Conservation (phyloP, 1,284 basidiomycete genomes). For the Ganoderma meredithae region DNA sequence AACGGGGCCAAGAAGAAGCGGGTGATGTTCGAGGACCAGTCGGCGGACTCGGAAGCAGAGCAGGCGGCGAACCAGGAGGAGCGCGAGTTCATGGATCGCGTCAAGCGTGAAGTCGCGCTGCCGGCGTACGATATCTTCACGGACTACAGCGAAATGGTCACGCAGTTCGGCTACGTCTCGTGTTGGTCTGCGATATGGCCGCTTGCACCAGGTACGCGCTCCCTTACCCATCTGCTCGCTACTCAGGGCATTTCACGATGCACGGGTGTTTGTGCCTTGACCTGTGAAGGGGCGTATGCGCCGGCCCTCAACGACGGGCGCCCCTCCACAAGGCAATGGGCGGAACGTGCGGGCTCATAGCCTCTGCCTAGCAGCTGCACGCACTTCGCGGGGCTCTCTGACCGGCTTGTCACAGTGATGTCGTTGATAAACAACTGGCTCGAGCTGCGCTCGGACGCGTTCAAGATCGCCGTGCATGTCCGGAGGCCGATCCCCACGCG, state of each 20-base stretch:
- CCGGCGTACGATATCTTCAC: constrained; percentile 84
- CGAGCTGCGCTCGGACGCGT: constrained; percentile 92
- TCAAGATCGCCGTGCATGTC: constrained; percentile 91
- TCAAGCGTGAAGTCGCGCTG: constrained; percentile 80
- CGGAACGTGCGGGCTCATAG: background rate
- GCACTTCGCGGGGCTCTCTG: background rate
- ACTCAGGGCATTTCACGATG: background rate
- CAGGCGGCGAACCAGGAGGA: constrained; percentile 64
- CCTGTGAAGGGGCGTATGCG: background rate
- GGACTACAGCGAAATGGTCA: constrained; percentile 97
- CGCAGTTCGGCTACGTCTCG: constrained; percentile 91
- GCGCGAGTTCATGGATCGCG: constrained; percentile 76
- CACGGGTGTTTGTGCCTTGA: background rate
- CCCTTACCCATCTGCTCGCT: background rate
- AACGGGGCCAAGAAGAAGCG: constrained; percentile 61
- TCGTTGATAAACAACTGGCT: constrained; percentile 88
- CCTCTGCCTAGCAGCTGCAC: background rate
- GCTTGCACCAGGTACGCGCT: constrained; percentile 75
- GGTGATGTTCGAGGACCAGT: constrained; percentile 78
- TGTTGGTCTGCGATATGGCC: constrained; percentile 97
- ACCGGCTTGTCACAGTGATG: constrained; percentile 55
- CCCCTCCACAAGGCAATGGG: background rate
- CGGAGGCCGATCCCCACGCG: constrained; percentile 87
- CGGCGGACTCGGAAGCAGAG: constrained; percentile 33
- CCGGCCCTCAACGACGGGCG: background rate